Evolutionary conservation across 345 rosid species (phyloP), one percentile per base, ranked within the genome.

Genomic region (Eucalyptus cloeziana): DNA sequence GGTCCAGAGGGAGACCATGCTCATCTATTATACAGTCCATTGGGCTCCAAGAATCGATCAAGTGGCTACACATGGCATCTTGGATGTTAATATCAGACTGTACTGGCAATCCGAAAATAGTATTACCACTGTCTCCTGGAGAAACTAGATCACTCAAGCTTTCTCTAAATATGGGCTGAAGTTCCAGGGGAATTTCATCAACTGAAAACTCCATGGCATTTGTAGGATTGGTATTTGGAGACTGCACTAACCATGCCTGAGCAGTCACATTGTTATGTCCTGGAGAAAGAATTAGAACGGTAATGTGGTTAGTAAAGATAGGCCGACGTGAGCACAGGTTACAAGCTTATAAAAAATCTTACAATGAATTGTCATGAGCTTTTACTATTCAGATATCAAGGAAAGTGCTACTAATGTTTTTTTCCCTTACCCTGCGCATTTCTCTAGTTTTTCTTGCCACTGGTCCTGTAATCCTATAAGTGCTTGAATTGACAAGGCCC

Each of bases 11-110:
- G 15, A 19, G 25, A 71, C 11, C 25, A 33, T 3, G 44, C 25
- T 71, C 81, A 71, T 17, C 5, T 71, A 71, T 0, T 3, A 6
- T 0, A 19, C 2, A 0, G 81, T 0, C 45, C 45, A 19, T 5
- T 71, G 6, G 44, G 81, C 0, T 71, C 13, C 13, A 33, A 9
- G 44, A 37, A 71, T 9, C 0, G 13, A 71, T 37, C 81, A 71
- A 0, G 0, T 10, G 45, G 81, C 81, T 19, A 71, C 0, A 0
- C 81, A 71, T 71, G 81, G 45, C 8, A 71, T 0, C 3, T 71
- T 37, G 45, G 3, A 37, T 0, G 0, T 71, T 19, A 0, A 17
- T 0, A 19, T 37, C 4, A 71, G 33, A 30, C 17, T 62, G 71
- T 1, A 1, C 30, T 62, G 33, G 8, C 71, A 30, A 30, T 62